Percentiles rank a stretch among this genome's conserved stretches.
These are phyloP conservation scores for Endoconidiophora laricicola DNA, from an alignment of 2,329 filamentous ascomycete genomes.

Conservation along the genomic window DNA sequence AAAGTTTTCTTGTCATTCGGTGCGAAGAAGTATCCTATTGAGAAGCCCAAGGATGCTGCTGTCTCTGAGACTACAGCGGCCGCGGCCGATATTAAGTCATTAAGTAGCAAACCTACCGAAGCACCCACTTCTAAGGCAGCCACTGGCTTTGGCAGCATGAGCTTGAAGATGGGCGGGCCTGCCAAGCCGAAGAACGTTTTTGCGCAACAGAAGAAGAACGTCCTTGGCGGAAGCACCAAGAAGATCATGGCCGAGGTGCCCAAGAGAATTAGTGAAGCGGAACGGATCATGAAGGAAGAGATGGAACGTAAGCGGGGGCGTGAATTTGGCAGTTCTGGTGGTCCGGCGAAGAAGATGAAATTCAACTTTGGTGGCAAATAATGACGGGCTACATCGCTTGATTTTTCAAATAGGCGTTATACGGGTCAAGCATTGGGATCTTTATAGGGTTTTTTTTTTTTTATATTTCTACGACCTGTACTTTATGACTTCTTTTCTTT, in stretches of 20 bases:
- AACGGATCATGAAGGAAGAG: conserved; percentile 78
- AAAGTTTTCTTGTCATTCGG: conserved; percentile 60
- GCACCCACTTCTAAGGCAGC: conserved; percentile 23
- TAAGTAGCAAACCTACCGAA: conserved; percentile 13
- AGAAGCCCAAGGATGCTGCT: not conserved
- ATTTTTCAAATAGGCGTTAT: not conserved
- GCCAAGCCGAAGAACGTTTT: conserved; percentile 64
- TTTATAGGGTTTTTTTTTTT: not conserved
- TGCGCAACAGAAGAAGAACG: conserved; percentile 14
- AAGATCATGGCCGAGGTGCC: conserved; percentile 46
- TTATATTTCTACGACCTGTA: not conserved
- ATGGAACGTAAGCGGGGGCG: conserved; percentile 51
- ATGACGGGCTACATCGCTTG: not conserved
- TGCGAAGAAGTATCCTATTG: conserved; percentile 20
- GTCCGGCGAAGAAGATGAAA: conserved; percentile 28
- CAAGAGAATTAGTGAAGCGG: conserved; percentile 77
- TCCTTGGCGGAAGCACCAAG: conserved; percentile 19
- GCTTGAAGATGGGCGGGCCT: conserved; percentile 41
- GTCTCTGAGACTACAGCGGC: no score
- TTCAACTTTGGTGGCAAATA: conserved; percentile 10
- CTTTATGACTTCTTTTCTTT: no score
- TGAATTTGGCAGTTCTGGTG: conserved; percentile 24
- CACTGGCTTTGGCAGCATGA: conserved; percentile 27
- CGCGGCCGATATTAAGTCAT: not conserved
- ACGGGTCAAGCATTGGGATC: not conserved